Percentiles rank a stretch among this genome's conserved stretches.
These are phyloP conservation scores for Tillandsia leiboldiana DNA, from an alignment of 176 grass and related monocot genomes.

Conservation along the genomic window DNA sequence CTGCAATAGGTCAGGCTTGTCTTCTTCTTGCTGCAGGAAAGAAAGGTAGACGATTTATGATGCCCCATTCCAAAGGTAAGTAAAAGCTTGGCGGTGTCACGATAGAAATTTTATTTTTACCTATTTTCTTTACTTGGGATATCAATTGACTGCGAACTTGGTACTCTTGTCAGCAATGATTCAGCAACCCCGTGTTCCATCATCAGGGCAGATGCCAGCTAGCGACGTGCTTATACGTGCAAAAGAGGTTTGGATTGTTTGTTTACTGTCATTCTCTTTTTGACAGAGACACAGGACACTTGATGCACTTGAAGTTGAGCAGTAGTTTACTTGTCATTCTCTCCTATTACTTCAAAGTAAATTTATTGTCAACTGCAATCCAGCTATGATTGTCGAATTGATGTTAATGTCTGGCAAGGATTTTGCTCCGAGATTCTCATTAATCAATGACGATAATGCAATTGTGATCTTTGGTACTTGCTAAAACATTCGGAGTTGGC, in stretches of 20 bases:
- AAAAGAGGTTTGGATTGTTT: conserved; percentile 49
- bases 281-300: neutral
- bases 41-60: conserved; percentile 96
- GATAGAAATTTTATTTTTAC: no score
- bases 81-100: conserved; percentile 3
- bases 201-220: conserved; percentile 74
- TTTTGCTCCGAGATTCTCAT: no score
- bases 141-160: neutral
- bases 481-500: no score
- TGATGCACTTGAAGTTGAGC: conserved; percentile 14
- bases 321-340: neutral
- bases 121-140: neutral
- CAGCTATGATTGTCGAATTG: no score
- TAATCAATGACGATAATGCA: no score
- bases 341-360: no score
- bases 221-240: conserved; percentile 85
- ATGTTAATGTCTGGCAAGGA: no score
- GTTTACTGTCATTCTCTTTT: conserved; percentile 9
- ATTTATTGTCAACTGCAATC: no score
- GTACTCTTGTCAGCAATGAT: conserved; percentile 52
- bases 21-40: conserved; percentile 93
- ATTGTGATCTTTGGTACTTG: no score
- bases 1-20: conserved; percentile 72
- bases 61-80: conserved; percentile 78
- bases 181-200: conserved; percentile 80